Conservation (phyloP, 2,329 filamentous ascomycete genomes). For the Fusarium brevicatenulatum region DNA sequence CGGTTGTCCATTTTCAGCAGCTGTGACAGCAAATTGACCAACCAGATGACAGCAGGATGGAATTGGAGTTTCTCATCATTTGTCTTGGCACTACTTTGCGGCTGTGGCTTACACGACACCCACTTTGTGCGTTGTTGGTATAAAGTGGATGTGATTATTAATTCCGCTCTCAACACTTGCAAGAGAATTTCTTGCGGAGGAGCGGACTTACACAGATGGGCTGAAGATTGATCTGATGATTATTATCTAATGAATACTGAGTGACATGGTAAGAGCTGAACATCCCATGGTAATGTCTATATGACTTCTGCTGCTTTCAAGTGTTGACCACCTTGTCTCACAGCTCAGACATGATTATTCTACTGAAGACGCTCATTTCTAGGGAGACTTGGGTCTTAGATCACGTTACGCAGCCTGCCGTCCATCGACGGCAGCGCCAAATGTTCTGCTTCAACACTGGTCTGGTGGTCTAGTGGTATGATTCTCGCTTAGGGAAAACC, state of each 20-base stretch:
- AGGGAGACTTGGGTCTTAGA: fast-evolving
- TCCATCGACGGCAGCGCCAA: conserved; percentile 1
- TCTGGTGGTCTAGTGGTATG: conserved; percentile 74
- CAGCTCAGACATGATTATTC: not conserved
- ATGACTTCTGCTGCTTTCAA: not conserved
- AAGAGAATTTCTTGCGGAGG: conserved; percentile 23
- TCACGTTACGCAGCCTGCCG: not conserved
- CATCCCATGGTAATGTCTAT: not conserved
- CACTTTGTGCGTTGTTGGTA: conserved; percentile 2
- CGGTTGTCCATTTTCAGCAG: conserved; percentile 12
- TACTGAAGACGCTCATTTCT: too few species aligned
- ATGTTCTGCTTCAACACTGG: conserved; percentile 34
- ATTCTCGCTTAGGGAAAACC: conserved; percentile 74
- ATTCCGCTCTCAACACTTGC: conserved; percentile 23
- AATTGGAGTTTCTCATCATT: conserved; percentile 34
- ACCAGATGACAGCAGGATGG: conserved; percentile 1
- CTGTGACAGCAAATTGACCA: not conserved
- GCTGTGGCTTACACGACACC: conserved; percentile 33
- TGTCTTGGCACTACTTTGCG: not conserved
- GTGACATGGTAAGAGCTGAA: not conserved
- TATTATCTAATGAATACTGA: not conserved
- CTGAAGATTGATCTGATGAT: not conserved
- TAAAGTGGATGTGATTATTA: conserved; percentile 35
- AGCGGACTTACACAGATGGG: conserved; percentile 38
- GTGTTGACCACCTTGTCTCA: not conserved